A percentile compares a stretch with the other conserved stretches of the same genome.
These are phyloP conservation scores for Adiantum capillusveneris DNA, from an alignment of 75 land plant species.

Conservation along the genomic window DNA sequence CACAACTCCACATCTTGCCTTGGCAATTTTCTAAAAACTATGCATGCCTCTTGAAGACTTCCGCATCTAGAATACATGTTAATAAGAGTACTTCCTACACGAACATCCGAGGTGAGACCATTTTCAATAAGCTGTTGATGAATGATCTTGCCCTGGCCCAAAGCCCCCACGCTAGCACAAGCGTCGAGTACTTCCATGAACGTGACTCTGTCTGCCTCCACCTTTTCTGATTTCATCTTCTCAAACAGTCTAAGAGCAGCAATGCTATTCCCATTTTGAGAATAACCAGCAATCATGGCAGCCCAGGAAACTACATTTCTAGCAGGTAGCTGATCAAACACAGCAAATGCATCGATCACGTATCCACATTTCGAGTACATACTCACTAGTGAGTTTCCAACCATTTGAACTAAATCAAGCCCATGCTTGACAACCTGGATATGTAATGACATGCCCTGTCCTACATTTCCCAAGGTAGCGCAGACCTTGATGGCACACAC, in stretches of 20 bases:
- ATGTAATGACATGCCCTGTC: constrained; percentile 48
- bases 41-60: constrained; percentile 32
- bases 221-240: constrained; percentile 29
- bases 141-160: not conserved
- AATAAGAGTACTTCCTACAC: constrained; percentile 43
- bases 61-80: constrained; percentile 62
- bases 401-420: constrained; percentile 39
- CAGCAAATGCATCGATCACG: constrained; percentile 35
- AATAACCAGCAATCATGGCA: constrained; percentile 72
- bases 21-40: constrained; percentile 42
- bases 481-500: constrained; percentile 53
- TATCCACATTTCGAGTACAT: constrained; percentile 61
- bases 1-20: constrained; percentile 46
- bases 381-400: constrained; percentile 51
- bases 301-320: constrained; percentile 46
- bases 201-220: constrained; percentile 41
- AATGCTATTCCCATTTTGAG: constrained; percentile 25
- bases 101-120: constrained; percentile 5
- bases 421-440: constrained; percentile 40
- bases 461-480: constrained; percentile 30
- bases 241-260: constrained; percentile 44
- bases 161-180: not conserved
- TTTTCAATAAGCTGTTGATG: constrained; percentile 1
- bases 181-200: not conserved
- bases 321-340: constrained; percentile 30